Conservation (phyloP, 2,329 filamentous ascomycete genomes). For the Xylariaceae sp. region DNA sequence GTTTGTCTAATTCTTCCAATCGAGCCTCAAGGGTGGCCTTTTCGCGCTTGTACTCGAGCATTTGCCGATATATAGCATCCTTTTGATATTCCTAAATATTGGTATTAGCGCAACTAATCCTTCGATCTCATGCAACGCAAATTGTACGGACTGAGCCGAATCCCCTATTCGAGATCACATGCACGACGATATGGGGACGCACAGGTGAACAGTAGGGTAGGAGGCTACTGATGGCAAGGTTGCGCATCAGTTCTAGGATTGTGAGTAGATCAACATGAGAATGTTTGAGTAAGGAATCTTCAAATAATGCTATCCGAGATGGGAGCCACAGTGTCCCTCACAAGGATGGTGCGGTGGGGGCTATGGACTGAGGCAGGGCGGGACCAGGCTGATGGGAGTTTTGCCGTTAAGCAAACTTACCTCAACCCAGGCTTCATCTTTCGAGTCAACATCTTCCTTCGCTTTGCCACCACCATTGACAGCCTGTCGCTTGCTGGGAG, state of each 20-base stretch:
- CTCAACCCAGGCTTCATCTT: conserved; percentile 68
- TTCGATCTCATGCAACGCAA: conserved; percentile 30
- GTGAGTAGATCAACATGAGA: conserved; percentile 41
- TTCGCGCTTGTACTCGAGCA: conserved; percentile 97
- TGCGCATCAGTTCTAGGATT: conserved; percentile 43
- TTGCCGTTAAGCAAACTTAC: conserved; percentile 56
- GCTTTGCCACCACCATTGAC: conserved; percentile 76
- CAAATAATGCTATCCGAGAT: conserved; percentile 27
- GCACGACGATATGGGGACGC: conserved; percentile 32
- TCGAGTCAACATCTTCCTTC: conserved; percentile 61
- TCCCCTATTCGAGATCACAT: conserved; percentile 34
- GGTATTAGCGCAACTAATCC: conserved; percentile 42
- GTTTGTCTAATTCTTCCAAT: conserved; percentile 79
- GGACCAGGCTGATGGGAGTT: conserved; percentile 22
- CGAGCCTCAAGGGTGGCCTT: conserved; percentile 81
- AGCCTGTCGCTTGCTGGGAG: conserved; percentile 89
- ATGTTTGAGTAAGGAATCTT: conserved; percentile 31
- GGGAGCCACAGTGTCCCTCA: conserved; percentile 12
- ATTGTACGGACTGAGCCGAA: conserved; percentile 33
- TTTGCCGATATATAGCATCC: conserved; percentile 94
- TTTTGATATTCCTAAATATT: conserved; percentile 81
- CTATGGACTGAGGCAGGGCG: conserved; percentile 20
- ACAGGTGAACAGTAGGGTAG: conserved; percentile 28
- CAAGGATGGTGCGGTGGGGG: conserved; percentile 27
- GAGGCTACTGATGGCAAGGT: conserved; percentile 37